Base-by-base conservation (phyloP, 1,284 basidiomycete genomes). In the Prillingera fragicola region DNA sequence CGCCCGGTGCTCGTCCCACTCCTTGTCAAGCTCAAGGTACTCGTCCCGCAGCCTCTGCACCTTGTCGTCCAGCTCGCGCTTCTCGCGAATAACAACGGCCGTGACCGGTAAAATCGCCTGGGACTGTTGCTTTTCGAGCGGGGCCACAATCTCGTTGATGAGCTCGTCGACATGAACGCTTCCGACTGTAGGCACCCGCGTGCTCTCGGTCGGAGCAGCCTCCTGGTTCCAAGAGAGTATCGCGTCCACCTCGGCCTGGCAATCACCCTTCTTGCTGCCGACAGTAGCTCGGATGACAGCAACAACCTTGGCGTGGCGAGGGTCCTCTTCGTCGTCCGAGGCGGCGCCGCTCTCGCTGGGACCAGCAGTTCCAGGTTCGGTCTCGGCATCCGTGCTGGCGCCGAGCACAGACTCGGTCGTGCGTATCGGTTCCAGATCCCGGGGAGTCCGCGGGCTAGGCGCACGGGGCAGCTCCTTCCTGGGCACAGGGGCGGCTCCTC, bases 1-100 rank as follows among this genome's bases (percentile, higher is more conserved):
- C 9, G 75, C 73, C 61, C 87, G 87, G 56, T 86, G 83, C 5
- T 75, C 73, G 19, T 78, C 46, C 87, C 87, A 91, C 40, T 76
- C 74, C 54, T 81, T 76, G 56, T 90, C 81, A 28, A 85, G 71
- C 14, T 71, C 60, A 28, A 81, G 60, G 60, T 91, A 90, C 61
- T 89, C 82, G 41, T 76, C 74, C 38, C 76, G 76, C 26, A 91
- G 71, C 14, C 67, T 69, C 33, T 75, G 65, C 4, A 77, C 67
- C 64, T 87, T 87, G 45, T 75, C 75, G 23, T 74, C 66, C 21
- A 82, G 60, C 26, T 72, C 65, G 4, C 69, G 69, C 54, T 81
- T 75, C 23, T 67, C 62, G 4, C 35, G 39, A 3, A 41, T 25
- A 3, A 65, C 47, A 3, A 45, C 27, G 12, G 38, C 27, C 1